phyloP scores from a whole-genome alignment of 805 yeast genomes.

The Yamadazyma paraphyllophila region DNA sequence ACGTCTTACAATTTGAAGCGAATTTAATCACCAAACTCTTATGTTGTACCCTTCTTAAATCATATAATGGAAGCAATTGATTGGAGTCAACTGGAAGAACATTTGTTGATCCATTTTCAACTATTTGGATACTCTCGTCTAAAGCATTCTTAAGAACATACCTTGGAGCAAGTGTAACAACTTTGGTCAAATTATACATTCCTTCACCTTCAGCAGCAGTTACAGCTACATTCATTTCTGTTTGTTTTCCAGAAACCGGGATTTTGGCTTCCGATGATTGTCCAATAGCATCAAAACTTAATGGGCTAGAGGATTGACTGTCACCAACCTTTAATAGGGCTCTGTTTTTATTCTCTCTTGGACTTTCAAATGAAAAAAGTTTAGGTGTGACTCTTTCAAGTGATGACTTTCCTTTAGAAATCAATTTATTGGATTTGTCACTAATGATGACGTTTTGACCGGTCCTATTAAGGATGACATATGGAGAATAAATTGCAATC shows the following conservation, averaged over 20 bases:
- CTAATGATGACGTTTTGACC: constrained; percentile 60
- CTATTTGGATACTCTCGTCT: constrained; percentile 53
- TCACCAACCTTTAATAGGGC: constrained; percentile 66
- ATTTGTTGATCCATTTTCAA: constrained; percentile 66
- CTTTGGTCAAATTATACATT: constrained; percentile 70
- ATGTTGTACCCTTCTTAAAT: constrained; percentile 51
- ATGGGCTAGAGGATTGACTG: constrained; percentile 67
- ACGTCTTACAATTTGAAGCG: constrained; percentile 53
- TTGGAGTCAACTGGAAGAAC: constrained; percentile 46
- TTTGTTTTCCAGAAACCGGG: constrained; percentile 47
- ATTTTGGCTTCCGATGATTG: constrained; percentile 58
- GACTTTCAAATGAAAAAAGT: constrained; percentile 80
- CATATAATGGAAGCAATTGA: constrained; percentile 58
- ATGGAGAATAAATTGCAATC: constrained; percentile 78
- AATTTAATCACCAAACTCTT: constrained; percentile 65
- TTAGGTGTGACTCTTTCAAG: constrained; percentile 46
- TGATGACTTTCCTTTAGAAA: constrained; percentile 42
- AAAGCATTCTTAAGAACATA: constrained; percentile 69
- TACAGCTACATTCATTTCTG: constrained; percentile 74
- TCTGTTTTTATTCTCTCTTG: constrained; percentile 57
- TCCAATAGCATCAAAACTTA: constrained; percentile 89
- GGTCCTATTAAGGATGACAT: constrained; percentile 77
- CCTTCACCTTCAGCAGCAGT: constrained; percentile 82
- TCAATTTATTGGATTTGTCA: constrained; percentile 50
- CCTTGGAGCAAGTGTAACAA: constrained; percentile 79